Evolutionary conservation across 495 filamentous ascomycete species (phyloP).

Genomic region (Penicillium odoratum): DNA sequence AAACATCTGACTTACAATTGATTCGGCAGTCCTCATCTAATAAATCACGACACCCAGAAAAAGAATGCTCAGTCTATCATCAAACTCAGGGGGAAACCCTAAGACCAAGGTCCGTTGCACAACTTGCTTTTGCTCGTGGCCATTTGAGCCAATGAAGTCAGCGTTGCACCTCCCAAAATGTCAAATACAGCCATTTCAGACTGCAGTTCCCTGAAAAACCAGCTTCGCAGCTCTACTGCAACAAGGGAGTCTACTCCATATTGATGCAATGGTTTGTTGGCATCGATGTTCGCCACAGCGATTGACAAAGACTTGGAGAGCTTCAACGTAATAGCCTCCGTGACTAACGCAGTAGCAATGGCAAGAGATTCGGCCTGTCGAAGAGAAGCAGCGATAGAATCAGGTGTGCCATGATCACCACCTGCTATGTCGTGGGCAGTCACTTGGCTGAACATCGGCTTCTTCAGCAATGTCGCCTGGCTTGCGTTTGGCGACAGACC

Average conservation of each 20-base stretch:
- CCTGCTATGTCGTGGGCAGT: not conserved
- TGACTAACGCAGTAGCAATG: not conserved
- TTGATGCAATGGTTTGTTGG: constrained; percentile 22
- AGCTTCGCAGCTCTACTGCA: constrained; percentile 23
- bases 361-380: not conserved
- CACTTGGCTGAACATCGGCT: not conserved
- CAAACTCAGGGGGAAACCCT: too few relatives aligned
- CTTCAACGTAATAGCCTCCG: not conserved
- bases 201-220: constrained; percentile 28
- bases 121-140: too few relatives aligned
- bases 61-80: too few relatives aligned
- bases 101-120: too few relatives aligned
- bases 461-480: not conserved
- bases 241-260: constrained; percentile 34
- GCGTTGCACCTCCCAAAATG: not conserved
- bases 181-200: not conserved
- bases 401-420: not conserved
- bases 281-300: constrained; percentile 15
- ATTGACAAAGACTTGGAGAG: not conserved
- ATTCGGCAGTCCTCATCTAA: too few relatives aligned
- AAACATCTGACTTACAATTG: too few relatives aligned
- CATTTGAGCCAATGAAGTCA: too few relatives aligned
- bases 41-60: too few relatives aligned
- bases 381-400: not conserved
- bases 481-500: not conserved